Base-by-base conservation (phyloP, 805 yeast genomes). In the Yueomyces sp. region DNA sequence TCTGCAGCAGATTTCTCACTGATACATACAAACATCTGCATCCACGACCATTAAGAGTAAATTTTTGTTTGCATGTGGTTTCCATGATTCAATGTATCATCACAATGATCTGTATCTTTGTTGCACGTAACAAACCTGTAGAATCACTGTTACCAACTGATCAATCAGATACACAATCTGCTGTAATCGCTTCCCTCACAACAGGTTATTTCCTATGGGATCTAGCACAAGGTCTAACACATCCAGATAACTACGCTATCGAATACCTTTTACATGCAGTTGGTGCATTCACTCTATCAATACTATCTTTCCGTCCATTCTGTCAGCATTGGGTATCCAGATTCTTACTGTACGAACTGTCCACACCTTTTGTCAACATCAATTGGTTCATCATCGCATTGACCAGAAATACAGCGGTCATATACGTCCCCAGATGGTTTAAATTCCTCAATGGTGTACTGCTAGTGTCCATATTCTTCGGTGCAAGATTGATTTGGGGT, bases 171-270 rank as follows among this genome's bases (percentile, higher is more conserved):
- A 85, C 85, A 26, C 84, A 78, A 57, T 79, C 79, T 0, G 85
- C 85, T 1, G 68, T 87, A 51, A 83, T 82, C 5, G 66, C 79
- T 12, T 70, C 95, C 1, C 56, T 80, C 45, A 79, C 94, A 6
- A 57, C 70, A 8, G 97, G 96, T 2, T 90, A 90, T 65, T 90
- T 90, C 57, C 52, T 85, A 28, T 90, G 97, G 97, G 97, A 90
- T 62, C 47, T 80, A 37, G 62, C 66, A 44, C 79, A 86, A 46
- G 86, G 96, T 56, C 5, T 77, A 11, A 63, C 62, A 42, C 70
- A 82, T 65, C 76, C 66, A 59, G 65, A 70, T 43, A 59, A 82
- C 50, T 88, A 84, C 61, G 96, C 96, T 1, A 43, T 74, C 27
- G 86, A 86, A 36, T 90, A 85, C 62, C 64, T 85, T 45, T 64